Evolutionary conservation across 1,139 yeast genomes (phyloP), one percentile per base, ranked within the genome.

Genomic region (Suzukiozyma palmioleophila): DNA sequence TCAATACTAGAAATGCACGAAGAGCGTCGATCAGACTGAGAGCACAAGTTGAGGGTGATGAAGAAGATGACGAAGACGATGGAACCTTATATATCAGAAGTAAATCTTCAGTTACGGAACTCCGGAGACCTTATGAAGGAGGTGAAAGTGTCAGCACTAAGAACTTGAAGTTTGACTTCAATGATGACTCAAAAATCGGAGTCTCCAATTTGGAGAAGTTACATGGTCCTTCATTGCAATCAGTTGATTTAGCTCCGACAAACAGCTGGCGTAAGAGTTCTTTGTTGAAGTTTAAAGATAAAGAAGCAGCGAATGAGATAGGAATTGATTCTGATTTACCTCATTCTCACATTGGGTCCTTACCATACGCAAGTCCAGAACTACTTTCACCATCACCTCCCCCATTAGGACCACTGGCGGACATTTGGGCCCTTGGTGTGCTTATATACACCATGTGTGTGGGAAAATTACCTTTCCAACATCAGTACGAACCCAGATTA

Each of bases 311-410:
- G 11, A 31, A 40, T 15, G 39, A 39, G 10, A 32, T 40, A 14
- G 59, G 56, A 2, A 53, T 63, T 24, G 73, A 66, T 40, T 59
- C 73, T 2, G 51, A 54, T 28, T 57, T 77, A 28, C 85, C 86
- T 1, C 84, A 79, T 53, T 66, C 78, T 22, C 84, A 80, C 50
- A 85, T 88, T 42, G 97, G 97, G 0, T 88, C 96, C 1, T 67
- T 90, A 30, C 97, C 97, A 0, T 90, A 88, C 56, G 96, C 96
- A 0, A 77, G 96, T 0, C 97, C 97, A 0, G 96, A 90, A 54
- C 66, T 88, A 26, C 65, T 89, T 38, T 66, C 71, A 31, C 81
- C 86, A 1, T 68, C 73, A 22, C 86, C 86, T 1, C 82, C 85
- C 2, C 81, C 85, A 2, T 67, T 84, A 41, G 83, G 85, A 1